Evolutionary conservation across 345 rosid genomes (phyloP).

Genomic region (Euphorbia lathyris): DNA sequence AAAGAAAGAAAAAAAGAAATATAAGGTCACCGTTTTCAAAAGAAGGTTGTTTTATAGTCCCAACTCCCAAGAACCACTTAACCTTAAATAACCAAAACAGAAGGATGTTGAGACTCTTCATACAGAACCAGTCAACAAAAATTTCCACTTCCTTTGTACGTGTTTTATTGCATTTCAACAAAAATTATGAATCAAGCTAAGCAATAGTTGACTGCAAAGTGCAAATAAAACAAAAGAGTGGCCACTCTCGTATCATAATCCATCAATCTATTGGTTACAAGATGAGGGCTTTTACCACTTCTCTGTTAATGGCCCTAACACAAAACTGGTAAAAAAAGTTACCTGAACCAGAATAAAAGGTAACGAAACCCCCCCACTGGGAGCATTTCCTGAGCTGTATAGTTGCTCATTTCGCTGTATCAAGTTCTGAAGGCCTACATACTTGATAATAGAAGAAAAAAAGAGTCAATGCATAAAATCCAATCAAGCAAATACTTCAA

Average conservation of each 20-base stretch:
- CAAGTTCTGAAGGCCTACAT: conserved; percentile 81
- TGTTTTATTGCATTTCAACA: too few relatives aligned
- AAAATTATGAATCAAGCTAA: neutral
- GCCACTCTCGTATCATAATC: neutral
- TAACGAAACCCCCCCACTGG: conserved; percentile 84
- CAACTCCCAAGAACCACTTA: too few relatives aligned
- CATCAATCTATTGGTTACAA: neutral
- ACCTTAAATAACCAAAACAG: too few relatives aligned
- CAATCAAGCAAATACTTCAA: conserved; percentile 13
- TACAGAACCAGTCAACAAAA: too few relatives aligned
- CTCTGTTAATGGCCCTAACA: neutral
- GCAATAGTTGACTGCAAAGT: conserved; percentile 4
- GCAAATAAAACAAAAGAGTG: neutral
- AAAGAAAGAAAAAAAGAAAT: too few relatives aligned
- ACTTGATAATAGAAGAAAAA: conserved; percentile 40
- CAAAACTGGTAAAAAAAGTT: conserved; percentile 22
- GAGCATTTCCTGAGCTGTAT: conserved; percentile 74
- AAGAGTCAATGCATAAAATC: conserved; percentile 13
- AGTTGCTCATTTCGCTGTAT: conserved; percentile 77
- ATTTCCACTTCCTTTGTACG: too few relatives aligned
- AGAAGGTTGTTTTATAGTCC: too few relatives aligned
- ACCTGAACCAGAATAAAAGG: conserved; percentile 99
- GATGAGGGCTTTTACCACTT: neutral
- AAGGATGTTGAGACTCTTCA: too few relatives aligned
- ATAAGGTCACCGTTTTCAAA: too few relatives aligned